Evolutionary conservation across 208 protist genomes (phyloP).

Genomic region (Crithidia sp.): DNA sequence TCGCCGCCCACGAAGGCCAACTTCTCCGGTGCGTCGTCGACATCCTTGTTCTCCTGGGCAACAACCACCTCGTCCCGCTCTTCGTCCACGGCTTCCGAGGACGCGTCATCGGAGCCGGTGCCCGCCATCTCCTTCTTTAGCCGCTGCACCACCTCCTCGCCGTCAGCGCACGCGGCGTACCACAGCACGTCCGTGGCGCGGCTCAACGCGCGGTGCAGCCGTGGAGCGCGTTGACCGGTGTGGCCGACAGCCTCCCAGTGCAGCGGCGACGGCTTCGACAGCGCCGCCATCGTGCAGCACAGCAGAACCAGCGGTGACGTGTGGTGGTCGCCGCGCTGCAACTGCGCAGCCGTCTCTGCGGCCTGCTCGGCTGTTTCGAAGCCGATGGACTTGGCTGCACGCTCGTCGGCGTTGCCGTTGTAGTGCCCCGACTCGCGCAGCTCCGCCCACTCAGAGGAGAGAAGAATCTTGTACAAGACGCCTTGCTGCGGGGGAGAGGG

Average conservation of each 20-base stretch:
- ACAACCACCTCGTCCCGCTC: neutral
- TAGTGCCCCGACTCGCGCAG: constrained; percentile 2
- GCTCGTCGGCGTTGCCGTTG: constrained; percentile 5
- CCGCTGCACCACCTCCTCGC: neutral
- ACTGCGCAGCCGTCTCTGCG: neutral
- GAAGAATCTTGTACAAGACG: constrained; percentile 18
- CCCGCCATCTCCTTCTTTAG: neutral
- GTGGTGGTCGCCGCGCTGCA: neutral
- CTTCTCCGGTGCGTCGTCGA: constrained; percentile 9
- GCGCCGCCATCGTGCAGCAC: constrained; percentile 19
- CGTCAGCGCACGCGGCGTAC: constrained; percentile 7
- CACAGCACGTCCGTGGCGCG: constrained; percentile 18
- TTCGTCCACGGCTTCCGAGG: constrained; percentile 1
- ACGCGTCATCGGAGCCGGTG: constrained; percentile 1
- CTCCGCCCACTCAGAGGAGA: neutral
- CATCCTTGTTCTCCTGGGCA: neutral
- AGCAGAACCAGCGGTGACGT: neutral
- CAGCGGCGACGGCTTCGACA: constrained; percentile 20
- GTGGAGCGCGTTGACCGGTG: constrained; percentile 8
- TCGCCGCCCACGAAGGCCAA: neutral
- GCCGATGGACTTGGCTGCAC: neutral
- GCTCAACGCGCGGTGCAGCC: constrained; percentile 17
- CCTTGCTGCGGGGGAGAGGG: neutral
- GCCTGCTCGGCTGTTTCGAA: constrained; percentile 20
- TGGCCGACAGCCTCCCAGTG: constrained; percentile 16